Conservation (phyloP, 2,329 filamentous ascomycete species). For the Xylaria sp. region DNA sequence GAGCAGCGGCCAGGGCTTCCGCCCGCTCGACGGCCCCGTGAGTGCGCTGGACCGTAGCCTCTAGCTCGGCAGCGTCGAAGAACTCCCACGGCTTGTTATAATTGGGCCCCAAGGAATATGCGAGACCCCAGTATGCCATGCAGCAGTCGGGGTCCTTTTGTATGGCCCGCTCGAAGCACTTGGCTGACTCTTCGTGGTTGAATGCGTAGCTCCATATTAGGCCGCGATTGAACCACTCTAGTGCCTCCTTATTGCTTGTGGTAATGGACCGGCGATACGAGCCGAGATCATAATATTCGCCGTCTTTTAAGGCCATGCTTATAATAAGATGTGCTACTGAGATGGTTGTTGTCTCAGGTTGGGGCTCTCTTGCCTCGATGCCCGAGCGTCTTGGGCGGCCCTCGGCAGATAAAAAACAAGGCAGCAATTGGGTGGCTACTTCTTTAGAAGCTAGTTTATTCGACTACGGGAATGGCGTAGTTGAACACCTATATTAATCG, state of each 20-base stretch:
- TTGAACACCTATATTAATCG: too few species aligned
- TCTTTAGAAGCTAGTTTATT: too few species aligned
- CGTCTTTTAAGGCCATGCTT: constrained; percentile 29
- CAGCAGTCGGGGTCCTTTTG: constrained; percentile 64
- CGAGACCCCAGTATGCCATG: constrained; percentile 76
- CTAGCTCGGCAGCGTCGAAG: constrained; percentile 72
- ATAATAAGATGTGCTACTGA: background rate
- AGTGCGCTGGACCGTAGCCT: constrained; percentile 60
- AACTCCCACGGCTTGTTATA: constrained; percentile 81
- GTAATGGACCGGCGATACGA: constrained; percentile 65
- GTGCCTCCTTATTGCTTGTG: constrained; percentile 62
- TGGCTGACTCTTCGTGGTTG: constrained; percentile 77
- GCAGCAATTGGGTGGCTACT: too few species aligned
- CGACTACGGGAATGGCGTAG: too few species aligned
- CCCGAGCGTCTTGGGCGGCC: too few species aligned
- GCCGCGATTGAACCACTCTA: constrained; percentile 77
- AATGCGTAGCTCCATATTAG: constrained; percentile 81
- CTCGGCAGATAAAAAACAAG: too few species aligned
- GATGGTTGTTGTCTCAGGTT: background rate
- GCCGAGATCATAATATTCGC: constrained; percentile 71
- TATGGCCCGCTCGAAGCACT: constrained; percentile 72
- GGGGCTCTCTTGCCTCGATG: background rate
- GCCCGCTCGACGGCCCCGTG: constrained; percentile 60
- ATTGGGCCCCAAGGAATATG: constrained; percentile 79
- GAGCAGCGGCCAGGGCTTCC: constrained; percentile 46